Base-by-base conservation (phyloP, 768 basidiomycete genomes). In the Psilocybe subaeruginosa region DNA sequence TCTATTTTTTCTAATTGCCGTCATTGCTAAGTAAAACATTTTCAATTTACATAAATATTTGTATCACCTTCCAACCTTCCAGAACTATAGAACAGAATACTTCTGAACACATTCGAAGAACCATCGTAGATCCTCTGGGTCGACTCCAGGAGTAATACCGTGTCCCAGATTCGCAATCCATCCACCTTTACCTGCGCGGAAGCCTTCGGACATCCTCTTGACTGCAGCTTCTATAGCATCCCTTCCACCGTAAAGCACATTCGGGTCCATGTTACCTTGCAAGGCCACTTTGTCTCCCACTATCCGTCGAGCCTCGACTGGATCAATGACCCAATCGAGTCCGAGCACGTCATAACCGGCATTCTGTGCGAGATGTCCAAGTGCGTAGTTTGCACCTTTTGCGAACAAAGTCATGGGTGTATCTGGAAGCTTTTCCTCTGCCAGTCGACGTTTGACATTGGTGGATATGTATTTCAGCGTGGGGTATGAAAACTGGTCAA, bases 91-190 rank as follows among this genome's bases (percentile, higher is more conserved):
- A 46, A 76, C 70, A 2, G 93, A 94, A 70, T 93, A 92, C 69
- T 88, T 93, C 69, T 90, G 92, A 51, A 95, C 83, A 69, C 94
- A 96, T 73, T 97, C 85, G 63, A 97, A 85, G 80, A 97, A 97
- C 86, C 88, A 97, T 58, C 82, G 80, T 73, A 97, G 79, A 73
- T 97, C 93, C 58, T 98, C 95, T 19, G 97, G 95, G 72, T 97
- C 88, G 12, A 99, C 96, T 27, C 88, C 91, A 9, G 97, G 97
- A 3, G 95, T 97, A 67, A 99, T 96, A 4, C 97, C 97, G 72
- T 99, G 97, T 0, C 97, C 97, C 19, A 99, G 78, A 76, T 99
- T 99, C 8, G 92, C 92, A 69, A 99, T 98, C 95, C 96, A 99
- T n/a, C 87, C 91, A 8, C 86, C 84, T 54, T 79, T 82, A 7